phyloP scores from a whole-genome alignment of 2,329 filamentous ascomycete genomes.

The Phyllosticta citriasiana region DNA sequence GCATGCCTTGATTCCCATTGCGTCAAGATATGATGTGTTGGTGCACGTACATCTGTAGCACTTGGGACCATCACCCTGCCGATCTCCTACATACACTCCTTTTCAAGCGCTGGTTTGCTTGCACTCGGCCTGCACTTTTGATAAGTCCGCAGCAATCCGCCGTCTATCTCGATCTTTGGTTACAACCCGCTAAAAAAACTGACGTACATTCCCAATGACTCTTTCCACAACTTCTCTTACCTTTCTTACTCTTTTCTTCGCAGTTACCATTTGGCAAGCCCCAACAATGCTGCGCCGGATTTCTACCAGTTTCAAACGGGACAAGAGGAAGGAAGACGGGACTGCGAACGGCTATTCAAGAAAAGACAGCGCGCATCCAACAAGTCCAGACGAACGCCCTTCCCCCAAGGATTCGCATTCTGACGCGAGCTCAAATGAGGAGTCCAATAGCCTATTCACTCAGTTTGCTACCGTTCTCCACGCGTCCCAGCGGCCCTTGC shows the following conservation, averaged over 20 bases:
- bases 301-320: slow-evolving; percentile 13
- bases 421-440: slow-evolving; percentile 14
- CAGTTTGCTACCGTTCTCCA: slow-evolving; percentile 14
- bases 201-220: background rate
- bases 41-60: background rate
- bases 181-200: background rate
- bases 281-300: slow-evolving; percentile 12
- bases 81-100: background rate
- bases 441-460: slow-evolving; percentile 9
- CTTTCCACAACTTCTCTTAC: background rate
- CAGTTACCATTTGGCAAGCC: background rate
- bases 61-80: background rate
- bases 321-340: slow-evolving; percentile 13
- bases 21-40: background rate
- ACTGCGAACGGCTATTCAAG: slow-evolving; percentile 6
- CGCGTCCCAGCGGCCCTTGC: slow-evolving; percentile 13
- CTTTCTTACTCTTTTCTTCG: background rate
- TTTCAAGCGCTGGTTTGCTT: background rate
- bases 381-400: background rate
- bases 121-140: background rate
- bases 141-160: background rate
- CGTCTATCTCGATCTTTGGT: background rate
- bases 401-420: slow-evolving; percentile 11
- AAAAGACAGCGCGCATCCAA: background rate
- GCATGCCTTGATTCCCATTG: background rate